phyloP scores from a whole-genome alignment of 2,329 filamentous ascomycete species.

The Pseudogymnoascus sp. region DNA sequence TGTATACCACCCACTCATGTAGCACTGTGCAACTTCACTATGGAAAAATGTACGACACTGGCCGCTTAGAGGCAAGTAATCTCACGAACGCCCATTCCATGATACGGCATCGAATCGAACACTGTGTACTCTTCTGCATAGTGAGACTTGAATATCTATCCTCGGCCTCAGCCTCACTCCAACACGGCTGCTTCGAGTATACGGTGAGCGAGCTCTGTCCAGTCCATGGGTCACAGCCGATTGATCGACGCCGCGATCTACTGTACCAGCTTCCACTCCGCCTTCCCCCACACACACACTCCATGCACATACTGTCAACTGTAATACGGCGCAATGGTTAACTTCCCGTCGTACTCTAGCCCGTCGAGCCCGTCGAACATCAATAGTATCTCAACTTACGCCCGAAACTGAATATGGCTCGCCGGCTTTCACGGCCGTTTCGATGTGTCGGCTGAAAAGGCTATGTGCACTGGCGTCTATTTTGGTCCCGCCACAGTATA shows the following conservation, averaged over 20 bases:
- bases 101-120: neutral
- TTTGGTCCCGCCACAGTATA: neutral
- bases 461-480: neutral
- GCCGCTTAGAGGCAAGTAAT: neutral
- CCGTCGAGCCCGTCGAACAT: neutral
- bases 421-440: neutral
- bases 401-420: neutral
- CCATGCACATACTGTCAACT: neutral
- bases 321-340: constrained; percentile 1
- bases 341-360: neutral
- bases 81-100: neutral
- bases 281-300: neutral
- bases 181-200: neutral
- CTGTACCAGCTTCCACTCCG: neutral
- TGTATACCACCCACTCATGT: too few relatives aligned
- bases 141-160: neutral
- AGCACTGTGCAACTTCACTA: neutral
- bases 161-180: neutral
- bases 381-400: neutral
- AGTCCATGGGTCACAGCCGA: neutral
- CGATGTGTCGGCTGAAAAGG: neutral
- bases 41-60: neutral
- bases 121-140: neutral
- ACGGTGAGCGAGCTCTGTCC: neutral
- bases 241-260: neutral